phyloP scores from a whole-genome alignment of 768 basidiomycete species.

The Lyophyllum shimeji region DNA sequence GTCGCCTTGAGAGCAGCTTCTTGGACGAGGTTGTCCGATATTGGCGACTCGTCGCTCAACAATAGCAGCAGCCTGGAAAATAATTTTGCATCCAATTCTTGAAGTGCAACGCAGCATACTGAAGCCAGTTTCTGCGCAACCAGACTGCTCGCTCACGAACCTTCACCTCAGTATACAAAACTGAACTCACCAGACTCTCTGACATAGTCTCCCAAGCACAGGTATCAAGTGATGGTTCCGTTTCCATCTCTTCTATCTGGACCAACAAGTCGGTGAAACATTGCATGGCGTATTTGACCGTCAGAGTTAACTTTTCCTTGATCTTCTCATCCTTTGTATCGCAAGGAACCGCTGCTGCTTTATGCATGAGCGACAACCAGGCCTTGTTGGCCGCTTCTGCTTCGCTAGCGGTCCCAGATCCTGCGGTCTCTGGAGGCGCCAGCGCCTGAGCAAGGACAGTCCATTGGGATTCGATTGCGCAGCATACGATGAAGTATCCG shows the following conservation, averaged over 20 bases:
- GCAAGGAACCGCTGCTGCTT: slow-evolving; percentile 43
- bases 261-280: slow-evolving; percentile 75
- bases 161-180: neutral
- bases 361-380: slow-evolving; percentile 68
- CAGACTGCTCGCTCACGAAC: neutral
- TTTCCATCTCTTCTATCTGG: slow-evolving; percentile 83
- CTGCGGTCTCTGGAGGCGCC: slow-evolving; percentile 31
- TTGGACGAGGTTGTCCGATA: slow-evolving; percentile 82
- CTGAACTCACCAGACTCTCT: slow-evolving; percentile 68
- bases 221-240: slow-evolving; percentile 77
- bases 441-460: slow-evolving; percentile 77
- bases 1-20: slow-evolving; percentile 88
- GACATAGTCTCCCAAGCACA: slow-evolving; percentile 94
- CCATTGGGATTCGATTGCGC: slow-evolving; percentile 83
- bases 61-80: slow-evolving; percentile 70
- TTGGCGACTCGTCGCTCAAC: slow-evolving; percentile 77
- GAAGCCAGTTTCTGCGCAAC: slow-evolving; percentile 77
- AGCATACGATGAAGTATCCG: slow-evolving; percentile 89
- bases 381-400: slow-evolving; percentile 85
- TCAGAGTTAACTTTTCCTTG: slow-evolving; percentile 40
- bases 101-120: slow-evolving; percentile 72
- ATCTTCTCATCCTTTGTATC: slow-evolving; percentile 38
- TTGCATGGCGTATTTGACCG: slow-evolving; percentile 64
- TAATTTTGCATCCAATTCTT: slow-evolving; percentile 66
- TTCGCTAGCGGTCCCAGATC: slow-evolving; percentile 41